Conservation (phyloP, 352 stramenopile species). For the Phytophthora cactorum region DNA sequence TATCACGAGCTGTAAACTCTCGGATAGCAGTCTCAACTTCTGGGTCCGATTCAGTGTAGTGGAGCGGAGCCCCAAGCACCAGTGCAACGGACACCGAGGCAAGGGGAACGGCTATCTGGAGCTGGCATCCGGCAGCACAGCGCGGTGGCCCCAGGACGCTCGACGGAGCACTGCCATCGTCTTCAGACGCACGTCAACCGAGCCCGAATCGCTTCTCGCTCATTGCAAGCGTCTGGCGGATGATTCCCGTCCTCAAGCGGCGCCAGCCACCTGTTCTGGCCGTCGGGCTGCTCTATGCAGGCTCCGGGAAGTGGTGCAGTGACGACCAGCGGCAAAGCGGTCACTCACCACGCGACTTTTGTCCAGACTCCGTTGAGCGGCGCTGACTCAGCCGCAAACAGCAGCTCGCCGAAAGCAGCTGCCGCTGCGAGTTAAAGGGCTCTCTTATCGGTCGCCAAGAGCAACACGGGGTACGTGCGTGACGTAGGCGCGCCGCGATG, state of each 20-base stretch:
- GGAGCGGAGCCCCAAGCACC: background rate
- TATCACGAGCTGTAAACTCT: conserved; percentile 4
- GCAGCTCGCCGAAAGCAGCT: conserved; percentile 37
- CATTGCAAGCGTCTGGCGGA: conserved; percentile 30
- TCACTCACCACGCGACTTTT: conserved; percentile 1
- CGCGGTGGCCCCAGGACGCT: conserved; percentile 13
- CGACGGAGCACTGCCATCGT: conserved; percentile 22
- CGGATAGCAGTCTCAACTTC: conserved; percentile 2
- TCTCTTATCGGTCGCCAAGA: conserved; percentile 36
- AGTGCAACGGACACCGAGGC: background rate
- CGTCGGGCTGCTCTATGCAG: conserved; percentile 39
- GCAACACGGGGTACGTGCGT: conserved; percentile 32
- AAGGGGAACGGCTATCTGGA: conserved; percentile 25
- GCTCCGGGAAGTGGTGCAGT: conserved; percentile 19
- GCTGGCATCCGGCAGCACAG: conserved; percentile 14
- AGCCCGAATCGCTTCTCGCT: conserved; percentile 3
- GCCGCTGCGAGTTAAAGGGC: conserved; percentile 18
- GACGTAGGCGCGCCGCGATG: conserved; percentile 27
- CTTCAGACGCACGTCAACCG: conserved; percentile 27
- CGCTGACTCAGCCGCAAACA: conserved; percentile 37
- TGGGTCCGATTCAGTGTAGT: conserved; percentile 14
- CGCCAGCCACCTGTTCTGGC: conserved; percentile 34
- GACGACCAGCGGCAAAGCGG: conserved; percentile 15
- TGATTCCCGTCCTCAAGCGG: background rate
- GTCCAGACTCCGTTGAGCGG: background rate